These are phyloP conservation scores for Filosporella fistucella DNA, from an alignment of 495 filamentous ascomycete species.

Conservation along the genomic window DNA sequence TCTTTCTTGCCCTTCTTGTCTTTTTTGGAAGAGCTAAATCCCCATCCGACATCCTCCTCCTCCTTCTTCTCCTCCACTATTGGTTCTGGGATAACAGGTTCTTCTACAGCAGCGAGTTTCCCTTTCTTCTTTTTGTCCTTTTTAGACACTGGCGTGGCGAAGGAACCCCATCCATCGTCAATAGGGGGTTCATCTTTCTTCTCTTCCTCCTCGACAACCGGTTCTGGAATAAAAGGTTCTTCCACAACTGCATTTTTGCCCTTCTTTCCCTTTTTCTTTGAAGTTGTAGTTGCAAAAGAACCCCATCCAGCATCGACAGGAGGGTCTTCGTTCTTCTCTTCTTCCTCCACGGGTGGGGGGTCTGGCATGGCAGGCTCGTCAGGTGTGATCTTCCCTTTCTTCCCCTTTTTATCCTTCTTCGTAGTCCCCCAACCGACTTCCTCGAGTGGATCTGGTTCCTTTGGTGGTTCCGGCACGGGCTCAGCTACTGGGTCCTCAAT, in stretches of 20 bases:
- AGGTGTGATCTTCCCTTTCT: constrained; percentile 19
- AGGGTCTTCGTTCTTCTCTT: constrained; percentile 12
- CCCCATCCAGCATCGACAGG: constrained; percentile 9
- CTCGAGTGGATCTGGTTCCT: constrained; percentile 25
- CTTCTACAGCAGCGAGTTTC: constrained; percentile 8
- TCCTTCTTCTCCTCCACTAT: constrained; percentile 26
- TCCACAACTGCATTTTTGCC: constrained; percentile 23
- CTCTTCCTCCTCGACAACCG: neutral
- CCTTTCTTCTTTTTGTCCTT: constrained; percentile 18
- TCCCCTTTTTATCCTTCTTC: constrained; percentile 19
- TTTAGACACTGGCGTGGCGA: too few species aligned
- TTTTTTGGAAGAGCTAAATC: constrained; percentile 24
- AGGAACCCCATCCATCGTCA: constrained; percentile 24
- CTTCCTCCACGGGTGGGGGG: constrained; percentile 1
- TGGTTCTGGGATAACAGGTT: constrained; percentile 9
- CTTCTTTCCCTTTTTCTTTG: constrained; percentile 33
- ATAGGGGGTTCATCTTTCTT: neutral
- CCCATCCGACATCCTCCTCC: constrained; percentile 7
- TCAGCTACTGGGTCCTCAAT: constrained; percentile 3
- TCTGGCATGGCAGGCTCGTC: constrained; percentile 21
- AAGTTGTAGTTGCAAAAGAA: constrained; percentile 23
- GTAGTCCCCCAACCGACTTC: constrained; percentile 25
- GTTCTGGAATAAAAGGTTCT: too few species aligned
- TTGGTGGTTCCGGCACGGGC: neutral
- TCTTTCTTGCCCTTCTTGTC: constrained; percentile 29